Percentiles rank a stretch among this genome's conserved stretches.
phyloP scores from a whole-genome alignment of 352 stramenopile species.

The Globisporangium barbulae region DNA sequence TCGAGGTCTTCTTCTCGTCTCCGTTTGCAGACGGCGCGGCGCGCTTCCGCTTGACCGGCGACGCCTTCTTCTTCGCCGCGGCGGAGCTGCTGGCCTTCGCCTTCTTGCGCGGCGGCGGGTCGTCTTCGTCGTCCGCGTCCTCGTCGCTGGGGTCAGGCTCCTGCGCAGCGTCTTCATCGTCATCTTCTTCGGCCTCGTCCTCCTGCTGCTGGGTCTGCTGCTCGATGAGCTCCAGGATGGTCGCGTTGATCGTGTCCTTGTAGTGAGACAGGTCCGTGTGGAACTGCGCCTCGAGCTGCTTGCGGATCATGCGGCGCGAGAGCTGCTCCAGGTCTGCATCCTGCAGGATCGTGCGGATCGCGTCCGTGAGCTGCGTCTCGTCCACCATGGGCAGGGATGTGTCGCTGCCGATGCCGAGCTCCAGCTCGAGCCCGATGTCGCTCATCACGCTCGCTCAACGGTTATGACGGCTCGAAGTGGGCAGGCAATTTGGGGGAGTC shows the following conservation, averaged over 20 bases:
- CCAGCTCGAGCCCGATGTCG: conserved; percentile 47
- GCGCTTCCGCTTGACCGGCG: conserved; percentile 54
- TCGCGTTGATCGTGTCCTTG: conserved; percentile 83
- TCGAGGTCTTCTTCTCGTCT: conserved; percentile 29
- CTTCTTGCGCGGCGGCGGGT: conserved; percentile 29
- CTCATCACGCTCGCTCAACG: conserved; percentile 31
- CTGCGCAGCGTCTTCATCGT: conserved; percentile 36
- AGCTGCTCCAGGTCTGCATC: conserved; percentile 83
- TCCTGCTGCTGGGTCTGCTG: conserved; percentile 69
- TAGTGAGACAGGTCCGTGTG: conserved; percentile 69
- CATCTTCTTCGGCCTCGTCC: conserved; percentile 41
- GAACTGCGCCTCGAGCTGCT: conserved; percentile 82
- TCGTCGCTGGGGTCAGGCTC: conserved; percentile 35
- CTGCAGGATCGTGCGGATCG: conserved; percentile 76
- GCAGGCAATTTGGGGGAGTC: neutral
- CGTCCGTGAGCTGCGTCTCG: conserved; percentile 55
- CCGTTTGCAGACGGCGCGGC: conserved; percentile 24
- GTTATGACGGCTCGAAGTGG: neutral
- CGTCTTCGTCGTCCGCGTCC: conserved; percentile 37
- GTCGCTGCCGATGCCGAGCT: conserved; percentile 52
- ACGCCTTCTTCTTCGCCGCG: conserved; percentile 50
- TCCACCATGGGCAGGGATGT: conserved; percentile 41
- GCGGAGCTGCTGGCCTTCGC: conserved; percentile 18
- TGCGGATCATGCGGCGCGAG: conserved; percentile 84
- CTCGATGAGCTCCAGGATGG: conserved; percentile 79